Evolutionary conservation across 805 yeast genomes (phyloP).

Genomic region (Saturnispora galanensis): DNA sequence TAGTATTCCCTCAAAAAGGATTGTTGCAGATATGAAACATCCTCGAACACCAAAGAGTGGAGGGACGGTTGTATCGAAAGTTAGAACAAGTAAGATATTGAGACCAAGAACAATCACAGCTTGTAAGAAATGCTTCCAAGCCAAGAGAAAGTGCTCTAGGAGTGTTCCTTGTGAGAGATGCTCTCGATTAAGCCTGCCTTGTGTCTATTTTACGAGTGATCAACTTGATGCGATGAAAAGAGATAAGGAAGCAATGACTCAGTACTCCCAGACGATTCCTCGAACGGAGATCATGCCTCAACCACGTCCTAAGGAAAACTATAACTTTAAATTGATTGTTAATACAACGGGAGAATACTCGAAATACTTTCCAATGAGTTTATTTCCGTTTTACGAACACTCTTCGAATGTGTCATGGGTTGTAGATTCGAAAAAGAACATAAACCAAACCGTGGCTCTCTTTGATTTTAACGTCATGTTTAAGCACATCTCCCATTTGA

Average conservation of each 20-base stretch:
- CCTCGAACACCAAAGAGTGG: no score
- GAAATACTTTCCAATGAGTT: conserved; percentile 15
- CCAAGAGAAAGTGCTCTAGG: conserved; percentile 17
- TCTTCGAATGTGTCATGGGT: conserved; percentile 15
- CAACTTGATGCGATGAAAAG: conserved; percentile 9
- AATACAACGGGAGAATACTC: conserved; percentile 19
- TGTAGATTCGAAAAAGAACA: conserved; percentile 6
- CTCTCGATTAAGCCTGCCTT: conserved; percentile 7
- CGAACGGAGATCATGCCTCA: conserved; percentile 14
- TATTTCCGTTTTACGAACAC: conserved; percentile 17
- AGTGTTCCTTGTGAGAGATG: conserved; percentile 13
- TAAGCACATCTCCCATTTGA: conserved; percentile 9
- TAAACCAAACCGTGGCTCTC: conserved; percentile 9
- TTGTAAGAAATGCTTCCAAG: conserved; percentile 15
- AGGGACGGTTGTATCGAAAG: no score
- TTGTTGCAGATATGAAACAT: no score
- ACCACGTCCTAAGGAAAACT: conserved; percentile 11
- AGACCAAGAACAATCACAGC: conserved; percentile 15
- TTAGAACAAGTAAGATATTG: neutral
- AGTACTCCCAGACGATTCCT: neutral
- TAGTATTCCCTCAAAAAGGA: no score
- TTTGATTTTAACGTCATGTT: conserved; percentile 15
- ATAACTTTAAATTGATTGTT: conserved; percentile 16
- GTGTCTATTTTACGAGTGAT: conserved; percentile 16
- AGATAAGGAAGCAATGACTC: neutral